phyloP scores from a whole-genome alignment of 192 early-diverging fungal species.

The Dimargaris cristalligena region DNA sequence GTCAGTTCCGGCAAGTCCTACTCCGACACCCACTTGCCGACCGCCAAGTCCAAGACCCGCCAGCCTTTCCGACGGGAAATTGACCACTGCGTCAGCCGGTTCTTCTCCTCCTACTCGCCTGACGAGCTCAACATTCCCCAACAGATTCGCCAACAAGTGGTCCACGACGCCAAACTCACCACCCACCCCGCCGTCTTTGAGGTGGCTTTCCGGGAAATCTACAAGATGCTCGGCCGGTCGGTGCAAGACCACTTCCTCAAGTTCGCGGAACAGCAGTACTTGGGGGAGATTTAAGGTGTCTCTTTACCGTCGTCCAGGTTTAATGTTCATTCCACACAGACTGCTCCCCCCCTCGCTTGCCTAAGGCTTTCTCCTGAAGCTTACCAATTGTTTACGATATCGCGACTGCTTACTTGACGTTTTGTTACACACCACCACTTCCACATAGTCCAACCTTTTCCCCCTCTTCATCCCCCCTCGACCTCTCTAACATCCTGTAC shows the following conservation, averaged over 20 bases:
- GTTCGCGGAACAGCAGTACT: conserved; percentile 1
- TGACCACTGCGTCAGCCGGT: conserved; percentile 4
- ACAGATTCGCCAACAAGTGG: conserved; percentile 9
- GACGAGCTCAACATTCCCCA: conserved; percentile 10
- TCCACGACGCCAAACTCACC: neutral
- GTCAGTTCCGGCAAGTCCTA: too few species aligned
- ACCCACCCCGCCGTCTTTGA: conserved; percentile 9
- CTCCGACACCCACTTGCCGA: conserved; percentile 8
- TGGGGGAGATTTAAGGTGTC: too few species aligned
- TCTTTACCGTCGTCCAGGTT: too few species aligned
- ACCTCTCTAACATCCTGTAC: too few species aligned
- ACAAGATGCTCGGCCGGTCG: conserved; percentile 8
- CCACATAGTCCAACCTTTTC: too few species aligned
- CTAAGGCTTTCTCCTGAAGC: too few species aligned
- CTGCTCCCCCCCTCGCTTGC: too few species aligned
- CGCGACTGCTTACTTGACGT: too few species aligned
- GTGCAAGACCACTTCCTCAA: conserved; percentile 8
- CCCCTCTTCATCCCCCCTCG: too few species aligned
- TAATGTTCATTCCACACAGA: too few species aligned
- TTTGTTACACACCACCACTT: too few species aligned
- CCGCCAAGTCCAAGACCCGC: neutral
- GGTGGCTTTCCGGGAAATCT: neutral
- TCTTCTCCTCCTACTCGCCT: conserved; percentile 3
- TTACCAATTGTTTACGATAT: too few species aligned
- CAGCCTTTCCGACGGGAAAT: conserved; percentile 6